Percentiles rank a stretch among this genome's conserved stretches.
Evolutionary conservation across 495 filamentous ascomycete genomes (phyloP).

Genomic region (Parachaetomium inaequale): DNA sequence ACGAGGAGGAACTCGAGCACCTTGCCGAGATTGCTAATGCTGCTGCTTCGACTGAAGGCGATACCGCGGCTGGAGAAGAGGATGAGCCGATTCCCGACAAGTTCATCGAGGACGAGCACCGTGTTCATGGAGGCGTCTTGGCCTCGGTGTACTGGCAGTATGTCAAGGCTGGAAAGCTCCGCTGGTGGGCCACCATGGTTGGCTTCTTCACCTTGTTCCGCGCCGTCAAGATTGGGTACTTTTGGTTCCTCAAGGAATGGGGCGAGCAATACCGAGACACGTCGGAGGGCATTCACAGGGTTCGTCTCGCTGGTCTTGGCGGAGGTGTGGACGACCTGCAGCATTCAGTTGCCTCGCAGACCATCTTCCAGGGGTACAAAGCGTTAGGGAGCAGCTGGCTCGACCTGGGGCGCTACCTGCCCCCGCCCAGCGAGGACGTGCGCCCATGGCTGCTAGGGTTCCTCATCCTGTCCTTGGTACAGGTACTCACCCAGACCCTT

Average conservation of each 20-base stretch:
- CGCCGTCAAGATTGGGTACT: slow-evolving; percentile 55
- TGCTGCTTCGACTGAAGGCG: neutral
- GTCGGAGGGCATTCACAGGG: neutral
- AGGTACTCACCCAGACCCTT: slow-evolving; percentile 53
- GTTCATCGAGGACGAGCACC: slow-evolving; percentile 77
- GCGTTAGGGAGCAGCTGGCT: slow-evolving; percentile 36
- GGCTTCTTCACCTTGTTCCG: slow-evolving; percentile 58
- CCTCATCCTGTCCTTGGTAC: slow-evolving; percentile 54
- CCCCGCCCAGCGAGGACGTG: slow-evolving; percentile 63
- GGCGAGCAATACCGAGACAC: slow-evolving; percentile 62
- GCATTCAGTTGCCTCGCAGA: slow-evolving; percentile 1
- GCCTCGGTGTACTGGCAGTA: slow-evolving; percentile 76
- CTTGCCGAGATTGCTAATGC: slow-evolving; percentile 15
- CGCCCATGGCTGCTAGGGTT: slow-evolving; percentile 70
- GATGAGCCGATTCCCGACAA: slow-evolving; percentile 58
- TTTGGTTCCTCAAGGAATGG: slow-evolving; percentile 84
- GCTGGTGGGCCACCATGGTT: slow-evolving; percentile 65
- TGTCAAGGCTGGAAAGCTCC: slow-evolving; percentile 68
- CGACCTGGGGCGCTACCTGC: slow-evolving; percentile 46
- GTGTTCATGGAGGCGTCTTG: slow-evolving; percentile 71
- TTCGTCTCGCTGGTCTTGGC: neutral
- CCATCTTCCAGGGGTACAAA: neutral
- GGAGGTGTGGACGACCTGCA: neutral
- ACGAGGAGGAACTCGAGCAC: slow-evolving; percentile 27
- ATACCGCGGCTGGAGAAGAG: slow-evolving; percentile 25